Base-by-base conservation (phyloP, 495 filamentous ascomycete genomes). In the Penicillium steckii region DNA sequence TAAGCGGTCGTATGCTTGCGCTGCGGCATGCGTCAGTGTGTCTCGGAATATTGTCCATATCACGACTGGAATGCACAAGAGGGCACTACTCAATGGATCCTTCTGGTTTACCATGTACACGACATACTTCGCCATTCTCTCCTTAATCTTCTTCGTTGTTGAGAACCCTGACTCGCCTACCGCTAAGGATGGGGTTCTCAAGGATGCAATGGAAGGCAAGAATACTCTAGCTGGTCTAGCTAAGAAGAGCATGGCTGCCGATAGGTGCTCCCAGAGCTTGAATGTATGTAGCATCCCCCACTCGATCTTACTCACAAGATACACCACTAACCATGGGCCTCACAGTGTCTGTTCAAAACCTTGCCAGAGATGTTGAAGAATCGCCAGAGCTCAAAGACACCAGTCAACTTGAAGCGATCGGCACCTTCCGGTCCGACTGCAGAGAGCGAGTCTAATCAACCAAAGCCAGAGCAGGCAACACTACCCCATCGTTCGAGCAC, bases 31-130 rank as follows among this genome's bases (percentile, higher is more conserved):
- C 52, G 87, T 98, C 46, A 89, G 85, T 59, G 90, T 96, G 2
- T 91, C 91, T 17, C 84, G 94, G 22, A 97, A 96, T 61, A 94
- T 98, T 49, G 83, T 97, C 27, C 93, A 96, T 66, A 94, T 96
- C 51, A 89, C 88, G 2, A 83, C 83, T 23, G 88, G 94, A 56
- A 97, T 97, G 84, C 90, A 92, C 53, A 87, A 85, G 61, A 80
- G 85, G 56, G 86, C 85, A 0, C 76, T 95, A 9, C 79, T 98
- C 19, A 88, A 89, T 59, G 94, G 94, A 0, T 89, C 91, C 0
- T 96, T 92, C 71, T 98, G 94, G 94, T 97, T 96, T 59, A 88
- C 87, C 42, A 90, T 96, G 72, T 97, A 97, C 58, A 95, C 94
- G 2, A 89, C 90, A 12, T 97, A 96, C 71, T 97, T 96, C 66